A percentile compares a stretch with the other conserved stretches of the same genome.
phyloP scores from a whole-genome alignment of 2,329 filamentous ascomycete species.

The Grosmannia penicillata region DNA sequence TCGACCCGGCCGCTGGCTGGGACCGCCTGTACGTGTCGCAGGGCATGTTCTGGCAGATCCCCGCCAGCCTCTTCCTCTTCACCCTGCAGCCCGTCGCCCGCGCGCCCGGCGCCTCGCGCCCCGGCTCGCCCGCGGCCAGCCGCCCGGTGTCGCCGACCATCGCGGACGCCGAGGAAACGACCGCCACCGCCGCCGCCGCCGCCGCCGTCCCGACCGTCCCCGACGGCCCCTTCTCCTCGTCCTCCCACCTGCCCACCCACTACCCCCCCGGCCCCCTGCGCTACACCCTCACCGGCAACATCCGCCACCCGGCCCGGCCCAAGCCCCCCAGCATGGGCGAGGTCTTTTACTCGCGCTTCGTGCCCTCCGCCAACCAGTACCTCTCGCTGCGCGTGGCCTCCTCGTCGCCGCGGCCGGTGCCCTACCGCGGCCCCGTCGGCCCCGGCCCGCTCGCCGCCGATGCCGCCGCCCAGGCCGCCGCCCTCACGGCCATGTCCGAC shows the following conservation, averaged over 20 bases:
- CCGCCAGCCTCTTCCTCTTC: slow-evolving; percentile 76
- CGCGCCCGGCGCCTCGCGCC: slow-evolving; percentile 16
- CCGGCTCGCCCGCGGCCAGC: slow-evolving; percentile 37
- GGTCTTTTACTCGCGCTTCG: slow-evolving; percentile 76
- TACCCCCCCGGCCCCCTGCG: slow-evolving; percentile 74
- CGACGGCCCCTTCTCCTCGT: slow-evolving; percentile 61
- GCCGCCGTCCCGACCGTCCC: slow-evolving; percentile 23
- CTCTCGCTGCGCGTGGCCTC: slow-evolving; percentile 80
- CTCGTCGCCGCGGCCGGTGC: slow-evolving; percentile 45
- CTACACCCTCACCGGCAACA: slow-evolving; percentile 62
- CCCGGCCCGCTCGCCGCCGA: slow-evolving; percentile 21
- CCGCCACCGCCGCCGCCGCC: slow-evolving; percentile 6
- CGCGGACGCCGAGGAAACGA: not conserved
- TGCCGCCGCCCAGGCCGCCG: slow-evolving; percentile 15
- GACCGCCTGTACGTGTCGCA: slow-evolving; percentile 68
- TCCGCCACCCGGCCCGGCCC: slow-evolving; percentile 73
- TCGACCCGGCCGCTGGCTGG: slow-evolving; percentile 48
- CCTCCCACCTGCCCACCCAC: slow-evolving; percentile 78
- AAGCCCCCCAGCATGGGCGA: slow-evolving; percentile 86
- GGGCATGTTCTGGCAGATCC: slow-evolving; percentile 82
- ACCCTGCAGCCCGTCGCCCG: slow-evolving; percentile 63
- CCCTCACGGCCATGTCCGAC: slow-evolving; percentile 34
- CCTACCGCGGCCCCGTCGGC: slow-evolving; percentile 45
- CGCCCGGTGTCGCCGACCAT: slow-evolving; percentile 35
- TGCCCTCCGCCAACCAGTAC: slow-evolving; percentile 70